phyloP scores from a whole-genome alignment of 306 rosid species.

The Ochetophila trinervis region DNA sequence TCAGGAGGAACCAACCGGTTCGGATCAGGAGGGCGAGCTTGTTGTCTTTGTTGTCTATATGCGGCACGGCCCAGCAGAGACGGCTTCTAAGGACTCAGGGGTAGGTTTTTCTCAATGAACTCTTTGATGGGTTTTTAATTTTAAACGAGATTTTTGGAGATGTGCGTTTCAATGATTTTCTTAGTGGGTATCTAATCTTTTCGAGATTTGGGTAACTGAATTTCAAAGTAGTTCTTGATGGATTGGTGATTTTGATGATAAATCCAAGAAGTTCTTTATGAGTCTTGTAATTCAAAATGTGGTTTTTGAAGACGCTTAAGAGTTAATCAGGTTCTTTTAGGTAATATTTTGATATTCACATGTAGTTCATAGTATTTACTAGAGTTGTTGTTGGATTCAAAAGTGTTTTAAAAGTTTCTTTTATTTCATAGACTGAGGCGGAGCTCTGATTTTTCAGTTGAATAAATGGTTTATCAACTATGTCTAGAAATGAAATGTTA shows the following conservation, averaged over 20 bases:
- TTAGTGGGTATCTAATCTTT: constrained; percentile 14
- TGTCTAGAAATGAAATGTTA: not conserved
- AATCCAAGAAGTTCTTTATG: not conserved
- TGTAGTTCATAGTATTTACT: too few relatives aligned
- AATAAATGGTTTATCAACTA: not conserved
- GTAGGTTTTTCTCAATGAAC: constrained; percentile 32
- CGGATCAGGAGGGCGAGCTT: constrained; percentile 96
- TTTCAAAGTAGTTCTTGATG: not conserved
- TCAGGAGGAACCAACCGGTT: constrained; percentile 73
- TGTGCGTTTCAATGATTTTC: not conserved
- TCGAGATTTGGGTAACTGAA: not conserved
- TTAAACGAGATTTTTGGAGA: constrained; percentile 9
- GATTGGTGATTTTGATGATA: not conserved
- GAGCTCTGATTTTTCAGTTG: not conserved
- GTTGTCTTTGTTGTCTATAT: constrained; percentile 68
- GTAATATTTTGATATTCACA: not conserved
- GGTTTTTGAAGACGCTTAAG: not conserved
- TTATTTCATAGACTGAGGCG: not conserved
- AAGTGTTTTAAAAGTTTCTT: too few relatives aligned
- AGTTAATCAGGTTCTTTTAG: not conserved
- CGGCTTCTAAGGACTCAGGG: constrained; percentile 90
- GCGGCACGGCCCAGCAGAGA: constrained; percentile 77
- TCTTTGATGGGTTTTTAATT: constrained; percentile 10
- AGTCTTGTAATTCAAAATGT: not conserved
- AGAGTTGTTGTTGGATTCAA: too few relatives aligned